Evolutionary conservation across 129 eudicot genomes (phyloP), one percentile per base, ranked within the genome.

Genomic region (Helianthus tuberosus): DNA sequence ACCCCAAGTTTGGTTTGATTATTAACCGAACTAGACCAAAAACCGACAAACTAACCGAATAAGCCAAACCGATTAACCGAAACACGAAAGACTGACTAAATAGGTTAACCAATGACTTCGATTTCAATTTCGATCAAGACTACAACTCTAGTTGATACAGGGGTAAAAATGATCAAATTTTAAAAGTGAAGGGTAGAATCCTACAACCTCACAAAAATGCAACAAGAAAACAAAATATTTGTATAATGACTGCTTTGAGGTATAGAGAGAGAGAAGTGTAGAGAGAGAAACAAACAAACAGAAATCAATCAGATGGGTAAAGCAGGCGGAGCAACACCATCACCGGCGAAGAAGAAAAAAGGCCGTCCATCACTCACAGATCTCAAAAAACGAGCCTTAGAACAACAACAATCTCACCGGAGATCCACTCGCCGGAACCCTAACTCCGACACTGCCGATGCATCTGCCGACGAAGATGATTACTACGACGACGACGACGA

Each of bases 381-480:
- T 89, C 90, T 84, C 66, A 79, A 82, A 54, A 82, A 84, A 48
- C 87, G 96, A 8, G 68, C 77, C 12, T 72, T 64, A 49, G 82
- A 82, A 80, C 69, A 80, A 27, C 20, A 60, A 11, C 78, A 73
- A n/a, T 71, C 76, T 20, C 80, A 75, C 10, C 91, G 95, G 61
- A 89, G 96, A 90, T 91, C 99, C 83, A 76, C 87, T 53, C 97
- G 97, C 78, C 97, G 94, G 67, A 91, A 86, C 93, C 91, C 91
- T 81, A 78, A 43, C 66, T 61, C 66, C 55, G 74, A n/a, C 3
- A 14, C 72, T 53, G 61, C 91, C 43, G 71, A 77, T 38, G 65
- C 70, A 8, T 77, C 81, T 5, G 69, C 80, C 0, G 83, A 72
- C n/a, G 72, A 79, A 6, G 8, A 43, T 43, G 47, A 43, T 64